Evolutionary conservation across 331 rosid genomes (phyloP), one percentile per base, ranked within the genome.

Genomic region (Rosa hybrid): DNA sequence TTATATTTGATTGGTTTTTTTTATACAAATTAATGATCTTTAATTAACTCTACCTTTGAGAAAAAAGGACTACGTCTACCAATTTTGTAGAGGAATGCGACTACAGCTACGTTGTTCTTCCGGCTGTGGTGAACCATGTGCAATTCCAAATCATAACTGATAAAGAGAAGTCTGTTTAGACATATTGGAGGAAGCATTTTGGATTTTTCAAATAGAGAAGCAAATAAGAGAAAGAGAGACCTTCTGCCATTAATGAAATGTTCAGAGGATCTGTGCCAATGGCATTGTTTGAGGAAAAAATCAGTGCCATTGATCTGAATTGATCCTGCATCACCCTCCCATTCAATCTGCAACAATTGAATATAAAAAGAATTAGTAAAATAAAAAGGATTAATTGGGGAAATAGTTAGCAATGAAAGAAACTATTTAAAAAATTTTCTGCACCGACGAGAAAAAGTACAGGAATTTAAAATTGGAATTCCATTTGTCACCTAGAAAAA

Each of bases 231-330:
- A 23, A 42, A 57, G 8, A n/a, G 45, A 42, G n/a, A 82, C 86
- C 74, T 84, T 16, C 68, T 77, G 54, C 87, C 87, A 41, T 84
- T 60, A 1, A 81, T 45, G 46, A 77, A 12, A 20, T 84, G 85
- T 44, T 84, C 87, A 0, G 87, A 77, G 78, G 85, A 75, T 0
- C 80, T 12, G 74, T 84, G 87, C 87, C 87, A 84, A 50, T 84
- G 87, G 73, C 62, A 75, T 84, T 81, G 84, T 34, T 53, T 68
- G 38, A 84, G 87, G 50, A 38, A 10, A 54, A 77, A 84, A 57
- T 77, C 39, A 1, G 82, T 77, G 20, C 83, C 83, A 3, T 81
- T 77, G 38, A 84, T 84, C 11, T 49, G 30, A 23, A 81, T 45
- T 56, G 80, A 77, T 67, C 87, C 87, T 1, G 83, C 87, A 67